Conservation (phyloP, 2,329 filamentous ascomycete species). For the Hypoxylon sp. region DNA sequence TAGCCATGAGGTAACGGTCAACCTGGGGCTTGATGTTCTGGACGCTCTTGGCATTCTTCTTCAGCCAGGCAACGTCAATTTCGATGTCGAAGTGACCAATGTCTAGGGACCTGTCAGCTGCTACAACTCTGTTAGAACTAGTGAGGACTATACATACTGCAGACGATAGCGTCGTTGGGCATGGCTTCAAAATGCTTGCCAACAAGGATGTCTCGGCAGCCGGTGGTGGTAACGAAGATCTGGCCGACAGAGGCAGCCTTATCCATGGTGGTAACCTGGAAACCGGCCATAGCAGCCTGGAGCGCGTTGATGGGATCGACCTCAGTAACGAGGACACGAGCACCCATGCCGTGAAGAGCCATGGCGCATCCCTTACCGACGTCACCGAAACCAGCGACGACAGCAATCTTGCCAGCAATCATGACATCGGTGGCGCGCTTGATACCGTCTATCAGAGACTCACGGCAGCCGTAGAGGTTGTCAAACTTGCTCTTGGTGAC, state of each 20-base stretch:
- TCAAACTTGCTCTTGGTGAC: slow-evolving; percentile 99
- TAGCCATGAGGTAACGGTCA: slow-evolving; percentile 95
- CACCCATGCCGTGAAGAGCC: slow-evolving; percentile 97
- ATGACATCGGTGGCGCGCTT: slow-evolving; percentile 99
- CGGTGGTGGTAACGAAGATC: slow-evolving; percentile 99
- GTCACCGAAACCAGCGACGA: slow-evolving; percentile 98
- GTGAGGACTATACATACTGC: slow-evolving; percentile 73
- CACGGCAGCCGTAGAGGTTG: slow-evolving; percentile 99
- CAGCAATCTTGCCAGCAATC: slow-evolving; percentile 98
- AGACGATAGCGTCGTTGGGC: slow-evolving; percentile 98
- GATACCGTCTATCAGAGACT: slow-evolving; percentile 99
- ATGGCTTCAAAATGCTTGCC: slow-evolving; percentile 94
- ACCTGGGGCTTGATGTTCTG: slow-evolving; percentile 99
- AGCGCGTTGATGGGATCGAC: slow-evolving; percentile 99
- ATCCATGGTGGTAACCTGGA: slow-evolving; percentile 98
- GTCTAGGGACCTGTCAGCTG: slow-evolving; percentile 64
- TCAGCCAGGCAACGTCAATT: slow-evolving; percentile 99
- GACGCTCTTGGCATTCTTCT: slow-evolving; percentile 92
- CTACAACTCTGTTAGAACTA: background rate
- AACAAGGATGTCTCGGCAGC: slow-evolving; percentile 97
- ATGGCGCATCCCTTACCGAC: slow-evolving; percentile 98
- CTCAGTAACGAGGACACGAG: slow-evolving; percentile 95
- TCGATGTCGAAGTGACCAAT: slow-evolving; percentile 99
- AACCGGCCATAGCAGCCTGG: slow-evolving; percentile 97
- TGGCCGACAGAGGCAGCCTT: slow-evolving; percentile 90